Conservation (phyloP, 1,284 basidiomycete genomes). For the Apiotrichum gracile region DNA sequence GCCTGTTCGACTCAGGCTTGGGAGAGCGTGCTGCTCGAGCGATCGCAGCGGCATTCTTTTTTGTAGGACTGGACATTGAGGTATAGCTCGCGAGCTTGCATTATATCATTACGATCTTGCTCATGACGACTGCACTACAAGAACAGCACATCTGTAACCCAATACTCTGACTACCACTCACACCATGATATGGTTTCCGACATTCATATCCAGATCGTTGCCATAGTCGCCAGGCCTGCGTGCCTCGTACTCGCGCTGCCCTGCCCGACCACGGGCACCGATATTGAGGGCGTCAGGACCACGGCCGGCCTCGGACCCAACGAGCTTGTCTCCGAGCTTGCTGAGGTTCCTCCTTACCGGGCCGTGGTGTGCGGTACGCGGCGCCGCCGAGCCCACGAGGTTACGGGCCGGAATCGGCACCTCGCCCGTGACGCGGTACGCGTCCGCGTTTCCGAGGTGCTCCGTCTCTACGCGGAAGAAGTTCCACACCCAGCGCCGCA, state of each 20-base stretch:
- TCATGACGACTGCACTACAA: too few species aligned
- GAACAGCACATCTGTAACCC: too few species aligned
- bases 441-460: slow-evolving; percentile 43
- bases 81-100: too few species aligned
- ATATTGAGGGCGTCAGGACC: slow-evolving; percentile 33
- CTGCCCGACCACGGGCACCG: slow-evolving; percentile 30
- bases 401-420: slow-evolving; percentile 35
- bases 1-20: too few species aligned
- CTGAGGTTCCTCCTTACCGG: background rate
- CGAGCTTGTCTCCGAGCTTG: background rate
- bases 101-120: too few species aligned
- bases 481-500: slow-evolving; percentile 85
- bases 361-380: background rate
- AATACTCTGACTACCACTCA: too few species aligned
- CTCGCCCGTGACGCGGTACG: slow-evolving; percentile 25
- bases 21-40: too few species aligned
- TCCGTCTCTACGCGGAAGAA: slow-evolving; percentile 53
- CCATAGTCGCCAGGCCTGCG: slow-evolving; percentile 29
- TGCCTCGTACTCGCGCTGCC: slow-evolving; percentile 39
- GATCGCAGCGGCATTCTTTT: too few species aligned
- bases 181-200: too few species aligned
- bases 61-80: too few species aligned
- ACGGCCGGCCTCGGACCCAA: slow-evolving; percentile 15
- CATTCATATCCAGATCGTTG: too few species aligned
- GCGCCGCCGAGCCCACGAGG: background rate